phyloP scores from a whole-genome alignment of 805 yeast genomes.

The Schizosaccharomyces lindneri region DNA sequence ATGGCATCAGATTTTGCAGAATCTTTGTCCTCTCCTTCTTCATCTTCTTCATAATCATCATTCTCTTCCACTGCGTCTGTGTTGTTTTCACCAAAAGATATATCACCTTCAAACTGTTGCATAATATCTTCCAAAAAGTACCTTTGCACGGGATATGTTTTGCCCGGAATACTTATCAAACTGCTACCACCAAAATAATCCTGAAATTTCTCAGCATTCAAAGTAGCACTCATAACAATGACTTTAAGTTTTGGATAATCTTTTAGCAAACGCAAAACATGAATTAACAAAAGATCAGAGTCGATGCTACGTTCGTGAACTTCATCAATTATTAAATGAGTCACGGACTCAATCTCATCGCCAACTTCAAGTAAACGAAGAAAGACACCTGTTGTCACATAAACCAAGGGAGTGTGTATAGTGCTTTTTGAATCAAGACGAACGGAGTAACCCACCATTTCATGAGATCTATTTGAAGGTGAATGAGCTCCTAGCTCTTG shows the following conservation, averaged over 20 bases:
- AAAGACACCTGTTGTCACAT: constrained; percentile 69
- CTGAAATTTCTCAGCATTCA: constrained; percentile 41
- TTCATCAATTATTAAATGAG: constrained; percentile 52
- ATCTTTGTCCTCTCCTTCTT: background rate
- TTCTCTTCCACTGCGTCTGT: background rate
- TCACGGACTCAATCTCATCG: constrained; percentile 4
- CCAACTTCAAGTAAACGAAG: constrained; percentile 19
- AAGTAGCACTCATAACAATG: constrained; percentile 84
- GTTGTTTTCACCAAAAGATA: constrained; percentile 1
- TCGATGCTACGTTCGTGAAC: constrained; percentile 65
- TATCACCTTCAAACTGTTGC: constrained; percentile 25
- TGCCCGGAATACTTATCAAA: constrained; percentile 67
- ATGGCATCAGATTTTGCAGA: background rate
- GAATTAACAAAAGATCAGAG: constrained; percentile 51
- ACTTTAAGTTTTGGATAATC: constrained; percentile 25
- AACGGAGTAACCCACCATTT: constrained; percentile 51
- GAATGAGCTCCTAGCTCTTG: constrained; percentile 37
- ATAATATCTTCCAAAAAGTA: constrained; percentile 45
- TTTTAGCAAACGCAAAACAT: constrained; percentile 12
- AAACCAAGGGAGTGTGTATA: constrained; percentile 11
- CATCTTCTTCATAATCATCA: background rate
- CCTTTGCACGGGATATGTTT: constrained; percentile 80
- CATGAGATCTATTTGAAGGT: constrained; percentile 45
- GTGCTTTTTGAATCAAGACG: constrained; percentile 30
- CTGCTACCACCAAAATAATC: constrained; percentile 37